These are phyloP conservation scores for Mycena belliarum DNA, from an alignment of 768 basidiomycete species.

Conservation along the genomic window DNA sequence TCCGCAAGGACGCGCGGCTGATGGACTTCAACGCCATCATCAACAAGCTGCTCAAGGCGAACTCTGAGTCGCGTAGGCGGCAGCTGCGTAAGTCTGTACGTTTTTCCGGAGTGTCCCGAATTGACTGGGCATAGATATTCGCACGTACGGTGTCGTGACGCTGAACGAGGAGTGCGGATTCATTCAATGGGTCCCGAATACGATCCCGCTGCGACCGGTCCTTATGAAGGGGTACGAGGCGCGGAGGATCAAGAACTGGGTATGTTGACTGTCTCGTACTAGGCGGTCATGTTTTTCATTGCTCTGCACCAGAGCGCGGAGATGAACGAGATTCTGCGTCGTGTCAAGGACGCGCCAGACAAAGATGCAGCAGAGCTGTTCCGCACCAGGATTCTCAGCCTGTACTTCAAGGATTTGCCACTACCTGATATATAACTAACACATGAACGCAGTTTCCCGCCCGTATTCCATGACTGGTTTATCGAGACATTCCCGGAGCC, in stretches of 20 bases:
- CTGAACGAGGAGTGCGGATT: conserved; percentile 97
- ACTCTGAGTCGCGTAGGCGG: conserved; percentile 88
- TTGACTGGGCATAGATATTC: conserved; percentile 62
- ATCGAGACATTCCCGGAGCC: conserved; percentile 96
- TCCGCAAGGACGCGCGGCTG: conserved; percentile 93
- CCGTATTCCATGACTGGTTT: conserved; percentile 98
- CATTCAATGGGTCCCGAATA: conserved; percentile 98
- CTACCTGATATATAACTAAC: neutral
- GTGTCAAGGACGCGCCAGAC: conserved; percentile 51
- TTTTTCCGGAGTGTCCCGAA: neutral
- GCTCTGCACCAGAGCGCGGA: conserved; percentile 40
- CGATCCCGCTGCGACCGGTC: conserved; percentile 77
- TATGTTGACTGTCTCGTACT: conserved; percentile 23
- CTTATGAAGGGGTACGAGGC: conserved; percentile 67
- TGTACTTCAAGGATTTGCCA: conserved; percentile 40
- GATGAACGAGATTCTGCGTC: conserved; percentile 46
- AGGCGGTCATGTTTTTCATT: neutral
- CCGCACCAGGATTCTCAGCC: conserved; percentile 51
- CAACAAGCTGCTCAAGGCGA: conserved; percentile 92
- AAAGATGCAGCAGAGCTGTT: conserved; percentile 56
- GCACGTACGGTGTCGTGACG: conserved; percentile 98
- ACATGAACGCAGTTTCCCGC: conserved; percentile 56
- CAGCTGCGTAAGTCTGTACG: conserved; percentile 71
- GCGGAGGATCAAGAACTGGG: conserved; percentile 42
- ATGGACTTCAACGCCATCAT: conserved; percentile 99